Percentiles rank a stretch among this genome's conserved stretches.
Conservation (phyloP, 1,284 basidiomycete genomes). For the Ceratobasidium sp. region DNA sequence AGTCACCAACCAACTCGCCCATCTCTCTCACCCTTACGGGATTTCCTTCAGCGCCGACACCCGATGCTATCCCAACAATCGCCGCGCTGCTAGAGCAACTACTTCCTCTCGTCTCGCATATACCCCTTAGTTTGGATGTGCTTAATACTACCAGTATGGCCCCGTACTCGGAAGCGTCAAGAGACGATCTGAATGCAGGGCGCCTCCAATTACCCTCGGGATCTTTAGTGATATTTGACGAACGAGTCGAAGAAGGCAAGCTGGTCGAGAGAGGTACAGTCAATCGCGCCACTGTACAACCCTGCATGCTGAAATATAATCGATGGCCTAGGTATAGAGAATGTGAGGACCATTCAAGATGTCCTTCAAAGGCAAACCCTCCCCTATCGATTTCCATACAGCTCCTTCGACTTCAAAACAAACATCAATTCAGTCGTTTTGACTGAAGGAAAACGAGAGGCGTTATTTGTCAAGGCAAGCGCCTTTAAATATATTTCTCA, state of each 20-base stretch:
- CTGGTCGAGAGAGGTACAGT: constrained; percentile 70
- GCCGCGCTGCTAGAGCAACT: constrained; percentile 68
- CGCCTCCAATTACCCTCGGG: constrained; percentile 78
- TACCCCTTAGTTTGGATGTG: constrained; percentile 69
- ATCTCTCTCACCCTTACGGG: constrained; percentile 73
- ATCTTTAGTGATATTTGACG: constrained; percentile 75
- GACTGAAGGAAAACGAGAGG: constrained; percentile 67
- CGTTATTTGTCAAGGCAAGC: constrained; percentile 55
- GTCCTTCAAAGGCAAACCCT: constrained; percentile 77
- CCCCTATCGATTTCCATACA: constrained; percentile 86
- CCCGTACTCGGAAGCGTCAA: constrained; percentile 76
- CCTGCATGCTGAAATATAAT: not conserved
- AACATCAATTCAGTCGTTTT: constrained; percentile 77
- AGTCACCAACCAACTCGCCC: constrained; percentile 72
- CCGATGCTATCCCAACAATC: constrained; percentile 61
- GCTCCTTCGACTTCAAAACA: constrained; percentile 78
- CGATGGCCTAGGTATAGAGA: constrained; percentile 69
- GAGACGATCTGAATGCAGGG: constrained; percentile 82
- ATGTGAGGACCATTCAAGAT: constrained; percentile 77
- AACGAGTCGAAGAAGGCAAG: constrained; percentile 76
- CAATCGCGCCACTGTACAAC: not conserved
- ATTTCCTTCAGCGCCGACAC: constrained; percentile 65
- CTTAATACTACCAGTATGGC: constrained; percentile 68
- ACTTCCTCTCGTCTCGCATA: constrained; percentile 64
- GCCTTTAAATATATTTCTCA: constrained; percentile 47